These are phyloP conservation scores for Chenopodium suecicum DNA, from an alignment of 148 eudicot species.

Conservation along the genomic window DNA sequence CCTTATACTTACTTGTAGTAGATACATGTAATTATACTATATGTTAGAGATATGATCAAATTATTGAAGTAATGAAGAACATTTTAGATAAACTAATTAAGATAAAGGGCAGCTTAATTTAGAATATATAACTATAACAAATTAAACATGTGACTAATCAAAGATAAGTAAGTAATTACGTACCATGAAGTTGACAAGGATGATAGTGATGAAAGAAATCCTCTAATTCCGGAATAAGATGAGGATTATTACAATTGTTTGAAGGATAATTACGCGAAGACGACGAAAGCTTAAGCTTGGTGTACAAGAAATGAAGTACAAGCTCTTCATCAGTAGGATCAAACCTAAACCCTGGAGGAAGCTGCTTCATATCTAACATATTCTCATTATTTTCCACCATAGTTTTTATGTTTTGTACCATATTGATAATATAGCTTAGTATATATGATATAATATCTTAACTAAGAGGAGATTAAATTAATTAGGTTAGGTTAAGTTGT, in stretches of 20 bases:
- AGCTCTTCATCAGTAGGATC: slow-evolving; percentile 26
- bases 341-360: slow-evolving; percentile 29
- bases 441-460: no score
- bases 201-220: slow-evolving; percentile 7
- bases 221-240: slow-evolving; percentile 12
- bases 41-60: background rate
- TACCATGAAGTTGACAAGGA: slow-evolving; percentile 24
- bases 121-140: background rate
- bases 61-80: background rate
- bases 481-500: background rate
- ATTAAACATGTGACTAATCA: background rate
- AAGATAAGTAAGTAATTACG: background rate
- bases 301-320: slow-evolving; percentile 18
- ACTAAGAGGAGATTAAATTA: no score
- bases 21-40: background rate
- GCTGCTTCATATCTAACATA: background rate
- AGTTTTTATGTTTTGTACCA: background rate
- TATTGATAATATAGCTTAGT: no score
- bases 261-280: background rate
- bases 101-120: background rate
- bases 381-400: slow-evolving; percentile 6
- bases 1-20: background rate
- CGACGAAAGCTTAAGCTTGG: slow-evolving; percentile 7
- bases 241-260: background rate
- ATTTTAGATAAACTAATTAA: background rate